These are phyloP conservation scores for Pichia sp. DNA, from an alignment of 1,139 yeast genomes.

Conservation along the genomic window DNA sequence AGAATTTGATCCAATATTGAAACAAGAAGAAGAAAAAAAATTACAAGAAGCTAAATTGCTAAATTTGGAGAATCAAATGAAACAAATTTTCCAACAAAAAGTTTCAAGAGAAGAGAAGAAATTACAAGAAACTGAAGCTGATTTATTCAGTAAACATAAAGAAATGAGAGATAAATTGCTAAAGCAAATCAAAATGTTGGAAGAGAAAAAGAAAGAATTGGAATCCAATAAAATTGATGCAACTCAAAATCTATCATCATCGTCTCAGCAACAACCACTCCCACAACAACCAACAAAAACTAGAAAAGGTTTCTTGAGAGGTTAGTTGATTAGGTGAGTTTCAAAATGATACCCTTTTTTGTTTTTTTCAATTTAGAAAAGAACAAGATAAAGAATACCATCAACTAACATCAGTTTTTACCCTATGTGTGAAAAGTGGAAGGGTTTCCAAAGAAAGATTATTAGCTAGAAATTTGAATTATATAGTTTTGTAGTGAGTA, in stretches of 20 bases:
- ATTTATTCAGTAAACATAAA: slow-evolving; percentile 88
- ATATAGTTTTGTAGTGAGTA: too few relatives aligned
- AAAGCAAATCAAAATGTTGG: slow-evolving; percentile 81
- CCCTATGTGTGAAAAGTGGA: too few relatives aligned
- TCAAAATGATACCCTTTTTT: not conserved
- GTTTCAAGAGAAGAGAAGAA: slow-evolving; percentile 96
- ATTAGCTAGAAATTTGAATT: too few relatives aligned
- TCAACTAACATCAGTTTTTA: not conserved
- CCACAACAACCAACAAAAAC: slow-evolving; percentile 35
- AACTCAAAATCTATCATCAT: slow-evolving; percentile 39
- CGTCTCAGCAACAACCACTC: slow-evolving; percentile 13
- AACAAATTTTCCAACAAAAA: slow-evolving; percentile 92
- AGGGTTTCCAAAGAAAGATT: too few relatives aligned
- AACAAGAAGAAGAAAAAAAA: slow-evolving; percentile 90
- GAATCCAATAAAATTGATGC: slow-evolving; percentile 33
- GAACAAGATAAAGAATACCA: too few relatives aligned
- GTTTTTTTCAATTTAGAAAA: not conserved
- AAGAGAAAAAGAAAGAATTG: slow-evolving; percentile 80
- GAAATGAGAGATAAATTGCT: slow-evolving; percentile 94
- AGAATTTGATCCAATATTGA: slow-evolving; percentile 87
- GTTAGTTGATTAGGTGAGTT: slow-evolving; percentile 6
- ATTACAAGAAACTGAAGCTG: slow-evolving; percentile 95
- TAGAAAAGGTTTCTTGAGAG: slow-evolving; percentile 58
- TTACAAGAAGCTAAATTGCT: slow-evolving; percentile 90
- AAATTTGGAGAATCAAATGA: slow-evolving; percentile 96